These are phyloP conservation scores for Tarenaya hassleriana DNA, from an alignment of 345 rosid genomes.

Conservation along the genomic window DNA sequence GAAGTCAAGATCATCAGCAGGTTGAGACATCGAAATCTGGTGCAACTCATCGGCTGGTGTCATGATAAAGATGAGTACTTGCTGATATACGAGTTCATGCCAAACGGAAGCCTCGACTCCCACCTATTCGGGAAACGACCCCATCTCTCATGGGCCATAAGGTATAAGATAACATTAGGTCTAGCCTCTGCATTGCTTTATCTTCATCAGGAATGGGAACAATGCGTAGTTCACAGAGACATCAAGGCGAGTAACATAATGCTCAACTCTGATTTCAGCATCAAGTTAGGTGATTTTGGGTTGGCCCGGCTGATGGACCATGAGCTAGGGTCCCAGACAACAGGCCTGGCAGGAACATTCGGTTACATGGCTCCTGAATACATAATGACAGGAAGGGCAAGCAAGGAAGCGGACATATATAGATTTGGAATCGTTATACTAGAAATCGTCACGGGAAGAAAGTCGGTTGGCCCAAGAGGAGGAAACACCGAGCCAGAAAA, in stretches of 20 bases:
- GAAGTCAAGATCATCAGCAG: constrained; percentile 33
- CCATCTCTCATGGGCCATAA: constrained; percentile 23
- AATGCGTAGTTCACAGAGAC: constrained; percentile 36
- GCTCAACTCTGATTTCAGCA: constrained; percentile 33
- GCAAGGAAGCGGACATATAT: constrained; percentile 36
- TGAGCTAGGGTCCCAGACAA: constrained; percentile 32
- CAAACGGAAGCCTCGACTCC: constrained; percentile 32
- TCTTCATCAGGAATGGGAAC: constrained; percentile 44
- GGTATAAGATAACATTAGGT: constrained; percentile 29
- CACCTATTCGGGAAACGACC: constrained; percentile 26
- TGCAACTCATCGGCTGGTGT: constrained; percentile 41
- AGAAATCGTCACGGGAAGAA: constrained; percentile 36
- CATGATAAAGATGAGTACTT: constrained; percentile 30
- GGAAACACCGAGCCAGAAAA: constrained; percentile 7
- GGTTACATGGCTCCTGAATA: constrained; percentile 44
- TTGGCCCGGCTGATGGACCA: constrained; percentile 36
- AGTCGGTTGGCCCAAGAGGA: constrained; percentile 10
- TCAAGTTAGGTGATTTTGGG: constrained; percentile 45
- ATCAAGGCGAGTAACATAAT: constrained; percentile 34
- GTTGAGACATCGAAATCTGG: constrained; percentile 36
- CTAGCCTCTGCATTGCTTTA: constrained; percentile 34
- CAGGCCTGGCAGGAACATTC: constrained; percentile 36
- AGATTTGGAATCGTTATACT: constrained; percentile 39
- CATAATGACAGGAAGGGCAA: constrained; percentile 27
- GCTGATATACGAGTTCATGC: constrained; percentile 34